Evolutionary conservation across 2,329 filamentous ascomycete species (phyloP).

Genomic region (Fusarium phyllophilum): DNA sequence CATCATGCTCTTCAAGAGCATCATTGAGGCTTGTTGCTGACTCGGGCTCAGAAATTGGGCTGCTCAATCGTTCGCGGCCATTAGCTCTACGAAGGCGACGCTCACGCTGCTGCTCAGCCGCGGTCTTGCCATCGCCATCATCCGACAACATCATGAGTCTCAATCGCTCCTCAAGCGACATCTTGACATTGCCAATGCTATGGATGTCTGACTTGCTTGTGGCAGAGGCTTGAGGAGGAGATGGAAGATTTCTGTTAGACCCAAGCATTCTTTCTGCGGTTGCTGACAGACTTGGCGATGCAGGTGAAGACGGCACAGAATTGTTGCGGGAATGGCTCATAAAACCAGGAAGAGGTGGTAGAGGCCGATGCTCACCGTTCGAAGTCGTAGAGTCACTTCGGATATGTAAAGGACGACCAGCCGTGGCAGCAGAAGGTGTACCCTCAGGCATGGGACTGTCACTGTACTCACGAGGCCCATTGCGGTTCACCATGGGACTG

Average conservation of each 20-base stretch:
- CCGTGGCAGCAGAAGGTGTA: slow-evolving; percentile 52
- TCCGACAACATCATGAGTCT: slow-evolving; percentile 89
- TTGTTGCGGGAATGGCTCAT: slow-evolving; percentile 50
- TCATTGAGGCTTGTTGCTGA: slow-evolving; percentile 46
- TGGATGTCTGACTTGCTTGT: slow-evolving; percentile 81
- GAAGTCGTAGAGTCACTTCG: slow-evolving; percentile 80
- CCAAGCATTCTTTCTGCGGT: slow-evolving; percentile 77
- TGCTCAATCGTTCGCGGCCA: slow-evolving; percentile 61
- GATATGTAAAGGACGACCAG: slow-evolving; percentile 64
- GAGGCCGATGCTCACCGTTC: slow-evolving; percentile 82
- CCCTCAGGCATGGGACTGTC: slow-evolving; percentile 74
- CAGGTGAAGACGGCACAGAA: slow-evolving; percentile 60
- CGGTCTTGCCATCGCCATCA: slow-evolving; percentile 65
- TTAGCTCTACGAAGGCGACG: slow-evolving; percentile 73
- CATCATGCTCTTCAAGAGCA: slow-evolving; percentile 65
- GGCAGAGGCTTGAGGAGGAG: slow-evolving; percentile 73
- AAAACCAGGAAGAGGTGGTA: slow-evolving; percentile 84
- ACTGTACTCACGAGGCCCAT: slow-evolving; percentile 61
- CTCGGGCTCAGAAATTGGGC: slow-evolving; percentile 53
- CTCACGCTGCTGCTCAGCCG: slow-evolving; percentile 74
- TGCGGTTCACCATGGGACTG: slow-evolving; percentile 56
- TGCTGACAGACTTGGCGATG: slow-evolving; percentile 72
- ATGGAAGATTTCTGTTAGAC: slow-evolving; percentile 74
- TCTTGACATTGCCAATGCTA: slow-evolving; percentile 77
- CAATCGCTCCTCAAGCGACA: slow-evolving; percentile 87